Conservation (phyloP, 2,329 filamentous ascomycete genomes). For the Aureobasidium lini region DNA sequence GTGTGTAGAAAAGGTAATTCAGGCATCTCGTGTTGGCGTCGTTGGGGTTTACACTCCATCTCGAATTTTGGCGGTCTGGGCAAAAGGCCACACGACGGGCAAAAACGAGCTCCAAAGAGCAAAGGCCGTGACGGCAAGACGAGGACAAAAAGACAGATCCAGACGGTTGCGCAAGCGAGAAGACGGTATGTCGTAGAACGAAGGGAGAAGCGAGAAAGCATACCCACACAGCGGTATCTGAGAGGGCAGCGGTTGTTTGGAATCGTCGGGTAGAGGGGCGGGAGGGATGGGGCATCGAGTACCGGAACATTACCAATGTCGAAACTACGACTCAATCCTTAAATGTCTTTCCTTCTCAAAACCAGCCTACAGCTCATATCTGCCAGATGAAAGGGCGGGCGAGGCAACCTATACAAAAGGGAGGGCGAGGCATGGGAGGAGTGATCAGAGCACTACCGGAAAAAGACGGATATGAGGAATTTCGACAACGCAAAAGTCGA, state of each 20-base stretch:
- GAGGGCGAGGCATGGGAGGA: conserved; percentile 17
- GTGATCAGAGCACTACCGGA: conserved; percentile 9
- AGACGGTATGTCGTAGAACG: conserved; percentile 23
- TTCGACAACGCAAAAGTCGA: conserved; percentile 20
- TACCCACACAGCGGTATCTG: conserved; percentile 27
- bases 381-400: conserved; percentile 9
- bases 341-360: conserved; percentile 19
- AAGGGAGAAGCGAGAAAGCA: conserved; percentile 24
- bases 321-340: conserved; percentile 14
- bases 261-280: conserved; percentile 32
- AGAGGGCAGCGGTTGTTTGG: conserved; percentile 28
- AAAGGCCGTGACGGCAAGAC: conserved; percentile 22
- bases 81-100: conserved; percentile 25
- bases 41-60: conserved; percentile 14
- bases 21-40: conserved; percentile 11
- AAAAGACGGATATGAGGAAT: conserved; percentile 16
- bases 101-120: conserved; percentile 18
- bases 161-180: conserved; percentile 9
- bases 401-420: conserved; percentile 4
- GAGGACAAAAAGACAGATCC: conserved; percentile 13
- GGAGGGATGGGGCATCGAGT: conserved; percentile 34
- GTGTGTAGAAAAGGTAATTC: background rate
- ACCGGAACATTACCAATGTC: conserved; percentile 20
- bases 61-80: conserved; percentile 25
- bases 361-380: conserved; percentile 18